A percentile compares a stretch with the other conserved stretches of the same genome.
These are phyloP conservation scores for Russula virescens DNA, from an alignment of 768 basidiomycete species.

Conservation along the genomic window DNA sequence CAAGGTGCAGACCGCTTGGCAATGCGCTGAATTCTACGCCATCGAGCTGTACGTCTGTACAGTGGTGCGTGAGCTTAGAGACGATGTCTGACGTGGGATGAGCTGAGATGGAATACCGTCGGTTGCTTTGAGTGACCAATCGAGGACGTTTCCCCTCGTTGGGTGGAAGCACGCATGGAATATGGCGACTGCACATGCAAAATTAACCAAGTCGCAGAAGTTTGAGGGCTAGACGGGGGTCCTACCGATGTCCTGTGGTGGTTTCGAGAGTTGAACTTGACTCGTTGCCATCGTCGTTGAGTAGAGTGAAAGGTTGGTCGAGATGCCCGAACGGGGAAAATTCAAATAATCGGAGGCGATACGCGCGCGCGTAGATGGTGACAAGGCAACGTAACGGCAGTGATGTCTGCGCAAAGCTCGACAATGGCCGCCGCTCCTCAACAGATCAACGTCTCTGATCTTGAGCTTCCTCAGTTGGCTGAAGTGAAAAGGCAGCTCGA, in stretches of 20 bases:
- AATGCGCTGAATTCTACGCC: conserved; percentile 76
- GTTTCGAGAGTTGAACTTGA: not conserved
- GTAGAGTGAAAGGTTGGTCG: no score
- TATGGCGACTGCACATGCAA: conserved; percentile 53
- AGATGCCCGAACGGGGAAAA: not conserved
- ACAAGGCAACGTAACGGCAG: no score
- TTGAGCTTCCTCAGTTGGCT: conserved; percentile 79
- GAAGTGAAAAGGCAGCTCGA: conserved; percentile 92
- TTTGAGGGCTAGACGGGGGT: no score
- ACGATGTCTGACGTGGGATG: not conserved
- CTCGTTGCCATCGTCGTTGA: conserved; percentile 3
- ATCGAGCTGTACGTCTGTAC: conserved; percentile 56
- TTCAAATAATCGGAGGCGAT: not conserved
- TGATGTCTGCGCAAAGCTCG: conserved; percentile 1
- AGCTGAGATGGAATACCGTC: conserved; percentile 42
- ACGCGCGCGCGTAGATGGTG: no score
- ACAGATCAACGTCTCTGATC: conserved; percentile 73
- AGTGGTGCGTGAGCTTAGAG: not conserved
- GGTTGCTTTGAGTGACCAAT: conserved; percentile 70
- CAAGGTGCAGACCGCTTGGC: conserved; percentile 75
- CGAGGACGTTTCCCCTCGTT: conserved; percentile 71
- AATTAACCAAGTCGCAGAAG: not conserved
- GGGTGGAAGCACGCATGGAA: conserved; percentile 85
- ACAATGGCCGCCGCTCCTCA: conserved; percentile 37
- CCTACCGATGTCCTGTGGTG: conserved; percentile 18